phyloP scores from a whole-genome alignment of 768 basidiomycete species.

The Boletus rubescentipes region DNA sequence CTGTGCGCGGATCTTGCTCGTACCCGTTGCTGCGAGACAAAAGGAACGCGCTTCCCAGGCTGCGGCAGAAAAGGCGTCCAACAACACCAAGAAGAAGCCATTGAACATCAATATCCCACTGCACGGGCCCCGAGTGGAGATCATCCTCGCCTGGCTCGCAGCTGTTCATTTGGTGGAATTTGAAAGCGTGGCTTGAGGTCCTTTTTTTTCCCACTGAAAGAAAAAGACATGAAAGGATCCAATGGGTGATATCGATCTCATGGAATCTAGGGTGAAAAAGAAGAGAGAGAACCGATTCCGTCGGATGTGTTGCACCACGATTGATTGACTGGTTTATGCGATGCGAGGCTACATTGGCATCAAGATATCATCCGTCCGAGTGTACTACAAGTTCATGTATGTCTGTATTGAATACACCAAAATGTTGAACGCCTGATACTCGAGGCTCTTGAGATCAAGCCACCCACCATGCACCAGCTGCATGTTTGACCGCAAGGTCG shows the following conservation, averaged over 20 bases:
- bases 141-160: constrained; percentile 82
- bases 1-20: constrained; percentile 67
- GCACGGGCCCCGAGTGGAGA: constrained; percentile 83
- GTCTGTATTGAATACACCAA: neutral
- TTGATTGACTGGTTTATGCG: neutral
- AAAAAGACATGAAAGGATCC: neutral
- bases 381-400: neutral
- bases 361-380: neutral
- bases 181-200: constrained; percentile 39
- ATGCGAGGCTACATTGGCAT: neutral
- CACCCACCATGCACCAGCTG: constrained; percentile 24
- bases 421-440: constrained; percentile 1
- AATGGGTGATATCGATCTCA: constrained; percentile 12
- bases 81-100: constrained; percentile 49
- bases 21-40: constrained; percentile 66
- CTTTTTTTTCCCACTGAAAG: neutral
- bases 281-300: neutral
- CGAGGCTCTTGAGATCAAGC: constrained; percentile 4
- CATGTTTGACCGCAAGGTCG: constrained; percentile 21
- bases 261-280: constrained; percentile 12
- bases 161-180: constrained; percentile 78
- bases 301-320: neutral
- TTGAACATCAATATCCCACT: constrained; percentile 76
- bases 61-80: constrained; percentile 46
- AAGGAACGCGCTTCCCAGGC: constrained; percentile 55